These are phyloP conservation scores for Coemansia sp. DNA, from an alignment of 192 early-diverging fungal genomes.

Conservation along the genomic window DNA sequence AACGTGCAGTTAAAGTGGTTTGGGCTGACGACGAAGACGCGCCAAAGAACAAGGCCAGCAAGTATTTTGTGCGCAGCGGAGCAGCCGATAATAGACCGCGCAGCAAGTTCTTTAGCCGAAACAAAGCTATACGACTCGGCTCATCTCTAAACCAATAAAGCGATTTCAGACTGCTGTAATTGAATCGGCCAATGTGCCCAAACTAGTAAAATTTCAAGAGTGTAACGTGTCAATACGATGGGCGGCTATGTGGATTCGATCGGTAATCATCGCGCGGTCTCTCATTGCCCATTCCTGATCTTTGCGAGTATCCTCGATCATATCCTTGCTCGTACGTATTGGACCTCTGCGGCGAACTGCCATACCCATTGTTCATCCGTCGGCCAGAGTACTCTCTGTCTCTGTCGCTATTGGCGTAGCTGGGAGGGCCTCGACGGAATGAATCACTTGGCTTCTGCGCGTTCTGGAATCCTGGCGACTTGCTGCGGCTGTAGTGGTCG, in stretches of 20 bases:
- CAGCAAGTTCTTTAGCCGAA: conserved; percentile 41
- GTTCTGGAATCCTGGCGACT: conserved; percentile 27
- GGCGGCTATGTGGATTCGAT: background rate
- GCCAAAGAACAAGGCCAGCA: background rate
- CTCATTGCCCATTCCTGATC: background rate
- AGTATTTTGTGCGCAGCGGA: background rate
- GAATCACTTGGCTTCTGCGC: conserved; percentile 9
- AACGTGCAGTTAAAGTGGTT: conserved; percentile 22
- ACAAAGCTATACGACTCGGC: conserved; percentile 13
- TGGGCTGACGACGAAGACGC: conserved; percentile 41
- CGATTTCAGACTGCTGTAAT: too few relatives aligned
- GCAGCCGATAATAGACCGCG: conserved; percentile 13
- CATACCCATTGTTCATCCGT: conserved; percentile 7
- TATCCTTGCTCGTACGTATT: conserved; percentile 9
- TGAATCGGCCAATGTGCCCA: background rate
- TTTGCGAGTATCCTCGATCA: conserved; percentile 3
- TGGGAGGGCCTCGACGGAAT: conserved; percentile 4
- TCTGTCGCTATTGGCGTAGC: conserved; percentile 4
- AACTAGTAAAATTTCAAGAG: conserved; percentile 1
- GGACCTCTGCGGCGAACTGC: conserved; percentile 17
- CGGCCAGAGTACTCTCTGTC: conserved; percentile 14
- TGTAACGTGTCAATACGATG: background rate
- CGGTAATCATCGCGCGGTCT: conserved; percentile 12
- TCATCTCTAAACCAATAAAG: conserved; percentile 17
- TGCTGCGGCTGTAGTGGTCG: conserved; percentile 27